These are phyloP conservation scores for Omphalotus guepiniiformis DNA, from an alignment of 768 basidiomycete species.

Conservation along the genomic window DNA sequence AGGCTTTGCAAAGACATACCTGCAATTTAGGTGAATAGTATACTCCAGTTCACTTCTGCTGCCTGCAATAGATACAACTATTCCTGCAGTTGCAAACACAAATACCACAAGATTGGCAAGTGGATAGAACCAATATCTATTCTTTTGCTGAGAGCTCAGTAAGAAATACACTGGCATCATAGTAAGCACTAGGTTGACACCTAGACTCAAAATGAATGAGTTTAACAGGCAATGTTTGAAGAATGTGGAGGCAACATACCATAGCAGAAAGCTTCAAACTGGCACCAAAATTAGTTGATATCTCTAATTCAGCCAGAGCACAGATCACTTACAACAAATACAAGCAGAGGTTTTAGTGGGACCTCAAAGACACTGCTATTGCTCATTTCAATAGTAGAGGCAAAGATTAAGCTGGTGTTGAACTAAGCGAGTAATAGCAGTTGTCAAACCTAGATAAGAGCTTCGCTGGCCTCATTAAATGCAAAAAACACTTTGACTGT, in stretches of 20 bases:
- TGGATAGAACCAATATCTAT: slow-evolving; percentile 1
- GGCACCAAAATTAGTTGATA: background rate
- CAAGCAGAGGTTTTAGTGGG: too few relatives aligned
- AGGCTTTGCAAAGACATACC: background rate
- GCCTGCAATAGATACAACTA: background rate
- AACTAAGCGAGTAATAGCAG: too few relatives aligned
- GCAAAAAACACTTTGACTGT: too few relatives aligned
- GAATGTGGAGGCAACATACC: background rate
- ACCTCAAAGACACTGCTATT: too few relatives aligned
- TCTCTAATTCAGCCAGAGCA: too few relatives aligned
- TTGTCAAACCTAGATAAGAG: too few relatives aligned
- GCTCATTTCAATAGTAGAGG: too few relatives aligned
- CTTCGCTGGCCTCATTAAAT: too few relatives aligned
- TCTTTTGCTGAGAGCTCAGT: slow-evolving; percentile 2
- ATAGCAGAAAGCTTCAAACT: slow-evolving; percentile 7
- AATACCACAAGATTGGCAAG: slow-evolving; percentile 2
- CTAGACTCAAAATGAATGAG: background rate
- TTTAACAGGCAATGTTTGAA: background rate
- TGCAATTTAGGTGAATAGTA: background rate
- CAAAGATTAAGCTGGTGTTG: too few relatives aligned
- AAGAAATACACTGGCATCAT: slow-evolving; percentile 2
- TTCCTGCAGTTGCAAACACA: slow-evolving; percentile 1
- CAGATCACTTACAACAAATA: too few relatives aligned
- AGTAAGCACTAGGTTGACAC: background rate
- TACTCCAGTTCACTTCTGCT: background rate